These are phyloP conservation scores for Phlegmacium glaucopus DNA, from an alignment of 768 basidiomycete genomes.

Conservation along the genomic window DNA sequence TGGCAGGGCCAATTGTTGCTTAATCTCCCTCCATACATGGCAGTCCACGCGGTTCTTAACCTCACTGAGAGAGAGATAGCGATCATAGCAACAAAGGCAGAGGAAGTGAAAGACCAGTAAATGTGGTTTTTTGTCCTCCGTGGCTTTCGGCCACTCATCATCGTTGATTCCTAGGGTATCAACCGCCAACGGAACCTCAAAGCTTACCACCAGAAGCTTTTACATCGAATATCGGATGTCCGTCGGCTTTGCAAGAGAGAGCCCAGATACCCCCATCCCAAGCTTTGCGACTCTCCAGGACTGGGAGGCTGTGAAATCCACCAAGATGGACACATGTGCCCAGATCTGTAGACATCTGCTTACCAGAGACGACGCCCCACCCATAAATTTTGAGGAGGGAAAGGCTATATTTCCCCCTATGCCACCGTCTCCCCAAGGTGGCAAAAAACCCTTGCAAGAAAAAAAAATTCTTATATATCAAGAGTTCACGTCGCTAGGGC, in stretches of 20 bases:
- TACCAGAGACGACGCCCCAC: conserved; percentile 8
- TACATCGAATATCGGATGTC: conserved; percentile 9
- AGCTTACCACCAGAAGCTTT: no score
- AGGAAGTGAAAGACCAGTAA: conserved; percentile 7
- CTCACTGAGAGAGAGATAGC: conserved; percentile 12
- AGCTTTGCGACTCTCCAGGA: conserved; percentile 6
- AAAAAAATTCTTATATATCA: conserved; percentile 16
- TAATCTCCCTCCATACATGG: conserved; percentile 5
- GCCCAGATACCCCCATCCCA: conserved; percentile 3
- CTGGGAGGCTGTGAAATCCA: conserved; percentile 11
- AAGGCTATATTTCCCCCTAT: conserved; percentile 1
- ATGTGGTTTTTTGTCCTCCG: no score
- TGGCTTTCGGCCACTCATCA: no score
- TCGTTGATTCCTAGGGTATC: no score
- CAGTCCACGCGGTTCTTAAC: background rate
- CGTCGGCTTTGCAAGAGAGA: conserved; percentile 4
- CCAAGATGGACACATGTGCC: conserved; percentile 13
- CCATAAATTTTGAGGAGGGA: conserved; percentile 10
- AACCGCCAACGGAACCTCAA: no score
- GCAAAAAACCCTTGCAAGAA: background rate
- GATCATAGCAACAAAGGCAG: conserved; percentile 8
- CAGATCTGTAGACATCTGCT: conserved; percentile 7
- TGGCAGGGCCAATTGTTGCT: conserved; percentile 12
- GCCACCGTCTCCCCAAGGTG: background rate
- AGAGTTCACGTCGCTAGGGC: conserved; percentile 16